Evolutionary conservation across 2,329 filamentous ascomycete species (phyloP), one percentile per base, ranked within the genome.

Genomic region (Sordariomycetes sp.): DNA sequence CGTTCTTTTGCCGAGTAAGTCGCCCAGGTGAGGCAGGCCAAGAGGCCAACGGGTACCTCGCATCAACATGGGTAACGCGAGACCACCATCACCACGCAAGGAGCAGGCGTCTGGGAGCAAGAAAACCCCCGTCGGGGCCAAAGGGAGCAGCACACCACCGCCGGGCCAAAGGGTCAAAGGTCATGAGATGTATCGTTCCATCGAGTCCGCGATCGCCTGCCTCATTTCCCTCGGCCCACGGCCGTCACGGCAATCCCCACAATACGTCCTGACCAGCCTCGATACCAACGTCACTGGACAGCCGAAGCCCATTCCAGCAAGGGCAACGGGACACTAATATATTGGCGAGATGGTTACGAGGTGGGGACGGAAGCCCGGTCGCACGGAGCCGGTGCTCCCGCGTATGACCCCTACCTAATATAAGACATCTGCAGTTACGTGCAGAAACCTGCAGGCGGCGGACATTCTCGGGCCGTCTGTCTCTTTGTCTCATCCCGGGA

Each of bases 371-470:
- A n/a, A 3, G 22, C 12, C 45, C 20, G 45, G 45, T 50, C 45
- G 45, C 45, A 50, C 45, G 45, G 20, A 50, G 20, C 10, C 45
- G n/a, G n/a, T 50, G 45, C 22, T 50, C 45, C 45, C 45, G 45
- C 45, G n/a, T 50, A 53, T 53, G 52, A 53, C 52, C 52, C 52
- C 52, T 53, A 15, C 32, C 17, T 36, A 20, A 36, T 53, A n/a
- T 25, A 53, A 53, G 52, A 53, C 52, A 53, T 17, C n/a, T 53
- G 52, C 32, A 53, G 32, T 53, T 53, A 53, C 52, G 25, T 39
- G 32, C 52, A 53, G 52, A 53, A 39, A 53, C 52, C 34, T 53
- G 52, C 52, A 53, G 52, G 32, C 12, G 12, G 32, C 52, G 24
- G n/a, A 24, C 45, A 24, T 20, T 53, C 32, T 53, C 32, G 52